Evolutionary conservation across 176 grass and related monocot species (phyloP).

Genomic region (Elaeis guineensis): DNA sequence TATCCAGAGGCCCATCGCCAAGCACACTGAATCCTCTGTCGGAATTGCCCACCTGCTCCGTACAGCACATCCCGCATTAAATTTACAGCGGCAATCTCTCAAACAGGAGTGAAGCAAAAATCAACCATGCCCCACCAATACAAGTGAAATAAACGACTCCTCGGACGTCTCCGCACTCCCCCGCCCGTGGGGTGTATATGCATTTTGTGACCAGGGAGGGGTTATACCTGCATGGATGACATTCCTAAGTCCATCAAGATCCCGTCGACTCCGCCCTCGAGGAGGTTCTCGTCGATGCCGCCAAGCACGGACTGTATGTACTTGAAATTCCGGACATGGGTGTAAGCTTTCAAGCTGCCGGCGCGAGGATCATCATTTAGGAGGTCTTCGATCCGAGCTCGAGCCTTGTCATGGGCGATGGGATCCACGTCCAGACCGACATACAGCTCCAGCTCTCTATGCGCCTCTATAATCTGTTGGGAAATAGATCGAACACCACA

Average conservation of each 20-base stretch:
- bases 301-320: conserved; percentile 67
- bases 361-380: conserved; percentile 21
- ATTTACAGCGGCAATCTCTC: conserved; percentile 6
- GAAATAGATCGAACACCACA: conserved; percentile 5
- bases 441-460: conserved; percentile 79
- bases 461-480: conserved; percentile 69
- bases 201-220: background rate
- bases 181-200: too few relatives aligned
- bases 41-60: conserved; percentile 47
- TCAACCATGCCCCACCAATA: too few relatives aligned
- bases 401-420: conserved; percentile 40
- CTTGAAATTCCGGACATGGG: conserved; percentile 71
- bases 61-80: background rate
- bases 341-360: conserved; percentile 36
- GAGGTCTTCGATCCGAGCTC: conserved; percentile 40
- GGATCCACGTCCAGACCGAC: conserved; percentile 90
- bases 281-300: conserved; percentile 6
- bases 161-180: too few relatives aligned
- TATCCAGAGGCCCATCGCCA: conserved; percentile 73
- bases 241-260: conserved; percentile 87
- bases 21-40: conserved; percentile 79
- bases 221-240: conserved; percentile 79
- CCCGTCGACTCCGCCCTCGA: conserved; percentile 36
- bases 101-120: conserved; percentile 6
- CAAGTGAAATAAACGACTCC: too few relatives aligned